phyloP scores from a whole-genome alignment of 2,329 filamentous ascomycete species.

The Alternaria viburni region DNA sequence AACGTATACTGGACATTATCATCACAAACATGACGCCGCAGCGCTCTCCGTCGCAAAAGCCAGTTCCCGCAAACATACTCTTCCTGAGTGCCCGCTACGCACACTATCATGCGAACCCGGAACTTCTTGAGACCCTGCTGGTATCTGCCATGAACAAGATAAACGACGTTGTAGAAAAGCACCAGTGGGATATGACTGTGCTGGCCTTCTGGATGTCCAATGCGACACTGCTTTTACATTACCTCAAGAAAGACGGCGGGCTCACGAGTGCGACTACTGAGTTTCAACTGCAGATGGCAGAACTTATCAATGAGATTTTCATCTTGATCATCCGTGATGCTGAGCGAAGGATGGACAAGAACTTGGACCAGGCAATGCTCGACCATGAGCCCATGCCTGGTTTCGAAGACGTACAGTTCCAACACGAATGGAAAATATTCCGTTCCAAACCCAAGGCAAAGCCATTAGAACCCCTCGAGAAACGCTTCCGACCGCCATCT shows the following conservation, averaged over 20 bases:
- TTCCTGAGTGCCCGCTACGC: slow-evolving; percentile 96
- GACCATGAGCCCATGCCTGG: slow-evolving; percentile 98
- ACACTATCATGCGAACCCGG: slow-evolving; percentile 90
- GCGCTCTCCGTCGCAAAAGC: slow-evolving; percentile 94
- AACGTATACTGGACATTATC: slow-evolving; percentile 90
- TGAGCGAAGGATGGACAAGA: slow-evolving; percentile 94
- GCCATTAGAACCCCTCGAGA: slow-evolving; percentile 82
- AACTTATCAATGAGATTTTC: slow-evolving; percentile 97
- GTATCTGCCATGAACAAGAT: slow-evolving; percentile 93
- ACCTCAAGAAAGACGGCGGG: slow-evolving; percentile 91
- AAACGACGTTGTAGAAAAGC: slow-evolving; percentile 91
- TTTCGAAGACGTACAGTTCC: slow-evolving; percentile 94
- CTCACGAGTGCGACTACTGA: slow-evolving; percentile 80
- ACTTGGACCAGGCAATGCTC: slow-evolving; percentile 89
- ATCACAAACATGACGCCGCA: slow-evolving; percentile 99
- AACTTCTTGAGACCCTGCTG: slow-evolving; percentile 81
- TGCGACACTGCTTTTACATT: slow-evolving; percentile 91
- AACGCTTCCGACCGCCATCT: slow-evolving; percentile 88
- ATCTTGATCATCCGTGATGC: slow-evolving; percentile 96
- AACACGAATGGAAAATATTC: slow-evolving; percentile 98
- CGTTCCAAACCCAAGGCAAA: slow-evolving; percentile 89
- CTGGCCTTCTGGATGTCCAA: slow-evolving; percentile 99
- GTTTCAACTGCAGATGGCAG: slow-evolving; percentile 91
- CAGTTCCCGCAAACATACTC: slow-evolving; percentile 94
- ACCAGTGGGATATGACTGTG: slow-evolving; percentile 99